Base-by-base conservation (phyloP, 75 land plant genomes). In the Ceratopteris richardii region DNA sequence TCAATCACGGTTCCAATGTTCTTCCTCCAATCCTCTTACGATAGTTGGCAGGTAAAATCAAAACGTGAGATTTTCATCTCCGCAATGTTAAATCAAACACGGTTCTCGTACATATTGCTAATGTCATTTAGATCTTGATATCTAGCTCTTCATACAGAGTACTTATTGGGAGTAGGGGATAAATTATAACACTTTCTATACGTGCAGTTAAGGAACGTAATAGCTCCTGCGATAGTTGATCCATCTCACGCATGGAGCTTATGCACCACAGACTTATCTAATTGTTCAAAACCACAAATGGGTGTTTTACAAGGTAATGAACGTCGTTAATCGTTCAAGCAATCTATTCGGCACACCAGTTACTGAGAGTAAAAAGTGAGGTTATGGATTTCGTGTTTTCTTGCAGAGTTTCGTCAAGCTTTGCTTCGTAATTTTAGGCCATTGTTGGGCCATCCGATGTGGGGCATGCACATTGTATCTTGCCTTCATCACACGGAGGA, bases 1-100 rank as follows among this genome's bases (percentile, higher is more conserved):
- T 28, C 41, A 30, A 56, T 69, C 36, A 69, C 62, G 29, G 60
- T 64, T 25, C 72, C 72, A 13, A 41, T 69, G 39, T 69, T 62
- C 23, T 31, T 62, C 21, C 44, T 69, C 51, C 62, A 69, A 13
- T 39, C 56, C 30, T 66, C 57, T 22, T 69, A 69, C 42, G 72
- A 69, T 62, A 63, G 59, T 46, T 69, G 66, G 66, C 66, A 62
- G 72, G 72, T 69, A 55, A 48, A 33, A n/a, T n/a, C n/a, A n/a
- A n/a, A n/a, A n/a, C n/a, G n/a, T n/a, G n/a, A n/a, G n/a, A n/a
- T n/a, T n/a, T n/a, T n/a, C n/a, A n/a, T n/a, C n/a, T n/a, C n/a
- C n/a, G n/a, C n/a, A n/a, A n/a, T n/a, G n/a, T n/a, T n/a, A n/a
- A n/a, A n/a, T n/a, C n/a, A n/a, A n/a, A n/a, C n/a, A n/a, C n/a